Conservation (phyloP, 345 rosid species). For the Abelmoschus esculentus region DNA sequence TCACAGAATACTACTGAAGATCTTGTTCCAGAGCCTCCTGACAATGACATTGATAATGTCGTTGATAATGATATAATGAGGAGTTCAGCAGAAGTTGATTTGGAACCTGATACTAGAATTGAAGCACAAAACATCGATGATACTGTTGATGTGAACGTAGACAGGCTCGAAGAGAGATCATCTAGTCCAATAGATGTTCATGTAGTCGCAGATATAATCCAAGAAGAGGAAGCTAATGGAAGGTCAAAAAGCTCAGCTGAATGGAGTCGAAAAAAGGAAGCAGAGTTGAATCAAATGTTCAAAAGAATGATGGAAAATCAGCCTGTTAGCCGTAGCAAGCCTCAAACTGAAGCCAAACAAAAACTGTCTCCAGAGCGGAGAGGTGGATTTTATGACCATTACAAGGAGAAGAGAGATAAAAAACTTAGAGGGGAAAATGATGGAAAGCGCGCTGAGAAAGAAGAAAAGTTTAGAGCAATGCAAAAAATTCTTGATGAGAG, state of each 20-base stretch:
- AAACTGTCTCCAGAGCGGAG: slow-evolving; percentile 32
- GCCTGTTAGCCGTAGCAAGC: slow-evolving; percentile 16
- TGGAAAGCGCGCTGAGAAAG: slow-evolving; percentile 40
- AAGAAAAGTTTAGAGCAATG: slow-evolving; percentile 44
- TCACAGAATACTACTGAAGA: slow-evolving; percentile 22
- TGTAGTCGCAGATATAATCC: slow-evolving; percentile 15
- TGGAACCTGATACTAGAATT: slow-evolving; percentile 22
- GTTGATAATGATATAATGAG: slow-evolving; percentile 19
- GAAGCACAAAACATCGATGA: slow-evolving; percentile 18
- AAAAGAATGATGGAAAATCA: slow-evolving; percentile 38
- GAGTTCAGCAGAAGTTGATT: slow-evolving; percentile 19
- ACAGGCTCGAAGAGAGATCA: slow-evolving; percentile 18
- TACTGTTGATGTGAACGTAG: slow-evolving; percentile 19
- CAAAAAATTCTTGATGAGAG: slow-evolving; percentile 39
- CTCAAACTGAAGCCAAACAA: slow-evolving; percentile 20
- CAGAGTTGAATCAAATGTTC: slow-evolving; percentile 45
- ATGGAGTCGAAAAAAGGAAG: slow-evolving; percentile 51
- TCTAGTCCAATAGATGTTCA: slow-evolving; percentile 19
- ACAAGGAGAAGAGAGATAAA: slow-evolving; percentile 52
- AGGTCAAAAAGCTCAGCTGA: slow-evolving; percentile 30
- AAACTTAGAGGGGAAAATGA: slow-evolving; percentile 52
- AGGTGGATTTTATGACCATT: slow-evolving; percentile 49
- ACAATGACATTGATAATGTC: slow-evolving; percentile 16
- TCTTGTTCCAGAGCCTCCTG: slow-evolving; percentile 16
- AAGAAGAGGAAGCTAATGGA: slow-evolving; percentile 26